Evolutionary conservation across 805 yeast genomes (phyloP), one percentile per base, ranked within the genome.

Genomic region (Lipomyces lipofer): DNA sequence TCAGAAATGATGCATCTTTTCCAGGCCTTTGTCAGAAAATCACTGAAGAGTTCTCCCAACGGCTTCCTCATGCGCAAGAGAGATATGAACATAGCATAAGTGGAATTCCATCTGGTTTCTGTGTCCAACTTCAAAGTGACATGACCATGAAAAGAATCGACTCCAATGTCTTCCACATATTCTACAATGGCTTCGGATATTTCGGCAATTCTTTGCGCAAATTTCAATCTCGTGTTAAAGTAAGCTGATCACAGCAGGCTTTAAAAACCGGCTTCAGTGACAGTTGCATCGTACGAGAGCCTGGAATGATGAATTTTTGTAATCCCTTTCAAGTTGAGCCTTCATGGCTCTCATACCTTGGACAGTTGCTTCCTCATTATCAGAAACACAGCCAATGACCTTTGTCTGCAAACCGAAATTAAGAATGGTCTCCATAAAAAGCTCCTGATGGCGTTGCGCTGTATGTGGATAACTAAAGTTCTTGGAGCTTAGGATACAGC

Each of bases 51-150:
- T 33, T 35, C 40, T 35, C 21, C 40, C 40, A 35, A 35, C 40
- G 40, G 40, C 40, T 35, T 35, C 40, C 40, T 35, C 40, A 35
- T 35, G 40, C 22, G 40, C 40, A 35, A 35, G 40, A 35, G 40
- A 35, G 40, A 17, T 15, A 35, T 35, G 9, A 35, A 35, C 40
- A 35, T 35, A 35, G 40, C 40, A 35, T 35, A 35, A 17, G 40
- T 35, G 24, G 40, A 35, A 35, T 35, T 35, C 40, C 40, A 35
- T 35, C 40, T 35, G 24, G 24, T 35, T 35, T 35, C 40, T 35
- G 40, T 35, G 22, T 35, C 40, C 40, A 35, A 35, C 24, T 35
- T 35, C 40, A 35, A 35, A 17, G 40, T 35, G 40, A 35, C 40
- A 35, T 35, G 24, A 35, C 40, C 22, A 35, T 35, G 40, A 35